phyloP scores from a whole-genome alignment of 2,329 filamentous ascomycete genomes.

The Fusarium sterilihyphosum region DNA sequence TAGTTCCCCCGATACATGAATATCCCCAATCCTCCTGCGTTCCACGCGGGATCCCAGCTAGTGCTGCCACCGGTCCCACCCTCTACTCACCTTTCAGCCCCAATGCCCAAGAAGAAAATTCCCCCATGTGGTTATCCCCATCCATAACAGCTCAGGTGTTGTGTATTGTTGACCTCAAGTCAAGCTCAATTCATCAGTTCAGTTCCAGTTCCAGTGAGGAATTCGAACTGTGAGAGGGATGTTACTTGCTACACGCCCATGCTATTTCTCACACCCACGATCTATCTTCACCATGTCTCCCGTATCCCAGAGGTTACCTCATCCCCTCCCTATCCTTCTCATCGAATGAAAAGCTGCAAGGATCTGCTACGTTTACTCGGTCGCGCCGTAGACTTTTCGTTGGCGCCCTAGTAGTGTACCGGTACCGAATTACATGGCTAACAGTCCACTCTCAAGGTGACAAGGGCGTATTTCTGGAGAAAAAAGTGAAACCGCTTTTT shows the following conservation, averaged over 20 bases:
- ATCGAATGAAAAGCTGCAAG: slow-evolving; percentile 37
- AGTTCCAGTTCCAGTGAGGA: not conserved
- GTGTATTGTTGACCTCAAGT: slow-evolving; percentile 17
- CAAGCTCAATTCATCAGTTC: not conserved
- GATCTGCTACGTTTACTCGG: slow-evolving; percentile 38
- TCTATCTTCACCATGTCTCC: slow-evolving; percentile 8
- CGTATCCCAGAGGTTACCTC: slow-evolving; percentile 31
- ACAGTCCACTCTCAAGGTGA: slow-evolving; percentile 30
- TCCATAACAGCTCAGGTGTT: slow-evolving; percentile 22
- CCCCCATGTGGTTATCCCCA: slow-evolving; percentile 38
- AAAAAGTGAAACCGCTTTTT: slow-evolving; percentile 32
- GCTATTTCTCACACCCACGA: not conserved
- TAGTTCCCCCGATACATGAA: slow-evolving; percentile 39
- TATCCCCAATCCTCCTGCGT: slow-evolving; percentile 29
- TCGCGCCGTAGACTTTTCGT: slow-evolving; percentile 41
- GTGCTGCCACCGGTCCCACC: slow-evolving; percentile 16
- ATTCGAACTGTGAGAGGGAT: not conserved
- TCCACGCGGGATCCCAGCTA: slow-evolving; percentile 39
- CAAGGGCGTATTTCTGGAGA: slow-evolving; percentile 26
- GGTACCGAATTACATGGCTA: slow-evolving; percentile 20
- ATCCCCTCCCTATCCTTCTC: slow-evolving; percentile 24
- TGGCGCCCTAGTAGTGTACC: slow-evolving; percentile 28
- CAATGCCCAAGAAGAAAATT: slow-evolving; percentile 37
- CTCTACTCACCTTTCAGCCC: slow-evolving; percentile 37
- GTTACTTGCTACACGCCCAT: slow-evolving; percentile 7